These are phyloP conservation scores for Cutaneotrichosporon mucoides DNA, from an alignment of 1,284 basidiomycete species.

Conservation along the genomic window DNA sequence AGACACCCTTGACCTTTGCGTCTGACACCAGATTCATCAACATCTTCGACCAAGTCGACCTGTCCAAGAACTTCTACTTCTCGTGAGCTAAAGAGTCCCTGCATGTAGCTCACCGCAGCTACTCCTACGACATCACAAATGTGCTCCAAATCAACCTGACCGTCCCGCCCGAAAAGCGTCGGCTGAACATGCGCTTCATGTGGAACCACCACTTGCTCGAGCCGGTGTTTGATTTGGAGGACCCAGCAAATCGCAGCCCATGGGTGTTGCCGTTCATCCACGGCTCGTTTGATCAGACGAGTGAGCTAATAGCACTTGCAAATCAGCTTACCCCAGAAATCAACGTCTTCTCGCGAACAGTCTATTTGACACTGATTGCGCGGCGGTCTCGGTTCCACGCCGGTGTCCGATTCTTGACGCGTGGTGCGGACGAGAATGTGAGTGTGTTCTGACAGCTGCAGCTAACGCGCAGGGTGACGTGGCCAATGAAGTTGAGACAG, in stretches of 20 bases:
- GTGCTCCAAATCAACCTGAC: slow-evolving; percentile 93
- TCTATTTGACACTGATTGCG: slow-evolving; percentile 92
- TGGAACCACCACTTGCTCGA: slow-evolving; percentile 95
- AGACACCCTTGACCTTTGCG: slow-evolving; percentile 3
- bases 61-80: slow-evolving; percentile 99
- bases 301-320: slow-evolving; percentile 54
- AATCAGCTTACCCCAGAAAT: slow-evolving; percentile 60
- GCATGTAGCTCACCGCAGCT: slow-evolving; percentile 54
- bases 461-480: slow-evolving; percentile 72
- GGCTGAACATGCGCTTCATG: slow-evolving; percentile 82
- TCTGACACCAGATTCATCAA: slow-evolving; percentile 59
- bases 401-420: slow-evolving; percentile 89
- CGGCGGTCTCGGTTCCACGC: slow-evolving; percentile 92
- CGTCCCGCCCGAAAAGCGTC: slow-evolving; percentile 42
- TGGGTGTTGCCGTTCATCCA: slow-evolving; percentile 94
- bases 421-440: slow-evolving; percentile 77
- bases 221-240: slow-evolving; percentile 53
- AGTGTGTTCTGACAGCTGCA: background rate
- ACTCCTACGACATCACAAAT: slow-evolving; percentile 95
- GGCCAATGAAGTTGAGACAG: slow-evolving; percentile 98
- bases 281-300: slow-evolving; percentile 92
- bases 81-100: slow-evolving; percentile 56
- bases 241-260: slow-evolving; percentile 57
- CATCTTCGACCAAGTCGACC: slow-evolving; percentile 95
- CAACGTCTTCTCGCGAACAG: slow-evolving; percentile 79